These are phyloP conservation scores for Chaetomium olivaceum DNA, from an alignment of 2,329 filamentous ascomycete genomes.

Conservation along the genomic window DNA sequence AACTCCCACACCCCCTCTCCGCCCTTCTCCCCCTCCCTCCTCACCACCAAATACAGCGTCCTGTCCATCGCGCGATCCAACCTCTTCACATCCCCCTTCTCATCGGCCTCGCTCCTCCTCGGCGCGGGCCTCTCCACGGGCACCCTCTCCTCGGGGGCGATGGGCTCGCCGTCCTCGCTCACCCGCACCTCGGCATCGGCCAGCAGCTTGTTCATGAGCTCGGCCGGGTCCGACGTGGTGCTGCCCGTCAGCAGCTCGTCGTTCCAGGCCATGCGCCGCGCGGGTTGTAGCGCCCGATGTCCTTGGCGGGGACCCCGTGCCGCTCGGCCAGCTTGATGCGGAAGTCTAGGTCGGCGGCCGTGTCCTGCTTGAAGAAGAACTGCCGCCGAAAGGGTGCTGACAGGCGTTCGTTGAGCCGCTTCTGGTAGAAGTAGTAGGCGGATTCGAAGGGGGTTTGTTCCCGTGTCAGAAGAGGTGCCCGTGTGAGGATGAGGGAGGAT, in stretches of 20 bases:
- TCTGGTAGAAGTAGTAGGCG: conserved; percentile 95
- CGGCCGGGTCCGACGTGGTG: conserved; percentile 61
- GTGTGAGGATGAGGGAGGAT: conserved; percentile 78
- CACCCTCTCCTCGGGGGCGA: conserved; percentile 59
- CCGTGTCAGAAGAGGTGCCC: conserved; percentile 83
- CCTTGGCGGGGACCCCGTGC: conserved; percentile 70
- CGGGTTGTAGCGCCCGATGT: conserved; percentile 74
- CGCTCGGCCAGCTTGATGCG: conserved; percentile 80
- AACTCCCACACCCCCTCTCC: conserved; percentile 77
- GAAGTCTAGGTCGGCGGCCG: conserved; percentile 83
- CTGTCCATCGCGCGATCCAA: conserved; percentile 76
- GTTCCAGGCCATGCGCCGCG: conserved; percentile 73
- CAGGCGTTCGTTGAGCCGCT: conserved; percentile 90
- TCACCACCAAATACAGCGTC: conserved; percentile 86
- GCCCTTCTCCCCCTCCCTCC: conserved; percentile 62
- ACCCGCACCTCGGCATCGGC: conserved; percentile 70
- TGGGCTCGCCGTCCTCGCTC: conserved; percentile 60
- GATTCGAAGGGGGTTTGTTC: conserved; percentile 85
- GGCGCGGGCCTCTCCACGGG: conserved; percentile 69
- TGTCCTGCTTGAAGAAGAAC: conserved; percentile 94
- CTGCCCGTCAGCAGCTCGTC: conserved; percentile 84
- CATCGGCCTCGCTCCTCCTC: conserved; percentile 76
- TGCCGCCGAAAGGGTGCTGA: conserved; percentile 82
- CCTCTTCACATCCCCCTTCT: conserved; percentile 70
- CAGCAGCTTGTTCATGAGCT: conserved; percentile 67